Conservation (phyloP, 2,329 filamentous ascomycete genomes). For the Fusarium sp. region DNA sequence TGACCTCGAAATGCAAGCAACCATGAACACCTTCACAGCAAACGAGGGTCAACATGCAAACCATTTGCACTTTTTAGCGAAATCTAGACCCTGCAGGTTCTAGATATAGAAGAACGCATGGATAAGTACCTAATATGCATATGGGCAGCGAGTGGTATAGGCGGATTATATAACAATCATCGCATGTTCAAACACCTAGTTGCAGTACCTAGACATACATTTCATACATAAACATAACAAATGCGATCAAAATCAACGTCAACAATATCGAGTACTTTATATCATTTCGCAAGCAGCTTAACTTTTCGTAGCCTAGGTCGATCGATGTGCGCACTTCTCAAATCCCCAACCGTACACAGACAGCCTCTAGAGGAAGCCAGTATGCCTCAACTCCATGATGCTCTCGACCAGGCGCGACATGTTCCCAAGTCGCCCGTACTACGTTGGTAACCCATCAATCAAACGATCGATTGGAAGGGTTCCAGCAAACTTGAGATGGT, state of each 20-base stretch:
- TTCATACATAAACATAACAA: neutral
- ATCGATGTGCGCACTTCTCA: neutral
- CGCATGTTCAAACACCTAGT: neutral
- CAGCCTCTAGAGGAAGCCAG: neutral
- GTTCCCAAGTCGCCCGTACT: neutral
- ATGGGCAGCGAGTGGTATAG: neutral
- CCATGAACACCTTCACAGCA: neutral
- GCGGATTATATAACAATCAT: neutral
- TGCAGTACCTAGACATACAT: neutral
- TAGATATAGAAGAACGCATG: neutral
- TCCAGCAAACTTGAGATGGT: conserved; percentile 9
- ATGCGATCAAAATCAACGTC: neutral
- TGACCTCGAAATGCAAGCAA: neutral
- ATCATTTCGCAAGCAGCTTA: conserved; percentile 41
- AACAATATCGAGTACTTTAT: conserved; percentile 32
- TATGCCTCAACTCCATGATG: neutral
- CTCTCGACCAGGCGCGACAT: neutral
- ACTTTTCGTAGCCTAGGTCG: conserved; percentile 40
- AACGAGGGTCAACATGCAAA: neutral
- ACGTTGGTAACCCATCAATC: neutral
- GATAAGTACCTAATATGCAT: neutral
- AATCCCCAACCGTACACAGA: neutral
- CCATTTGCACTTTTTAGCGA: neutral
- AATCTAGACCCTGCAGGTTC: neutral
- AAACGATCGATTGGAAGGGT: neutral